Evolutionary conservation across 2,329 filamentous ascomycete species (phyloP).

Genomic region (Fusarium sp.): DNA sequence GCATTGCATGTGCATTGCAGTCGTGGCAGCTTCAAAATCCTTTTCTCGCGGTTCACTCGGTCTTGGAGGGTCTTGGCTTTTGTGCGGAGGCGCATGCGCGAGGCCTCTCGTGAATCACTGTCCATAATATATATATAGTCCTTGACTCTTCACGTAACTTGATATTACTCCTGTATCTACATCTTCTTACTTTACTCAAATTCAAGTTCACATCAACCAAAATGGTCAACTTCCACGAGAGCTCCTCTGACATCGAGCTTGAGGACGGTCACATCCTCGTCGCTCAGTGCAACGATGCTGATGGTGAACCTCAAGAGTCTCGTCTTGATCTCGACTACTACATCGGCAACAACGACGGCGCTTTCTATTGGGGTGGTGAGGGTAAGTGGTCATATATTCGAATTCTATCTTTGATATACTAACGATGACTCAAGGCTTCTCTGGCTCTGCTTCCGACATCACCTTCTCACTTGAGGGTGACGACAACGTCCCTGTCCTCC

Average conservation of each 20-base stretch:
- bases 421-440: conserved; percentile 49
- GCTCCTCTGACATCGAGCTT: conserved; percentile 56
- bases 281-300: conserved; percentile 50
- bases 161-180: background rate
- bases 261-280: conserved; percentile 61
- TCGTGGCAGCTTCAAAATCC: conserved; percentile 33
- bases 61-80: conserved; percentile 27
- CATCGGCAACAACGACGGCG: conserved; percentile 62
- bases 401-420: background rate
- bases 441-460: conserved; percentile 56
- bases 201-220: background rate
- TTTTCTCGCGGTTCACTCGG: conserved; percentile 26
- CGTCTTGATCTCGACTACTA: conserved; percentile 59
- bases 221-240: conserved; percentile 56
- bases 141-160: background rate
- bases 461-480: conserved; percentile 60
- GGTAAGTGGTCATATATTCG: conserved; percentile 19
- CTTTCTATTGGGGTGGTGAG: conserved; percentile 56
- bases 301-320: conserved; percentile 55
- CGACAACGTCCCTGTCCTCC: conserved; percentile 60
- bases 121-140: conserved; percentile 6
- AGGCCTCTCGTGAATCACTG: conserved; percentile 26
- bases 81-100: conserved; percentile 8
- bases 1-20: conserved; percentile 15
- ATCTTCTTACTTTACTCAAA: background rate